Evolutionary conservation across 1,139 yeast genomes (phyloP), one percentile per base, ranked within the genome.

Genomic region (Blastobotrys ciferrii): DNA sequence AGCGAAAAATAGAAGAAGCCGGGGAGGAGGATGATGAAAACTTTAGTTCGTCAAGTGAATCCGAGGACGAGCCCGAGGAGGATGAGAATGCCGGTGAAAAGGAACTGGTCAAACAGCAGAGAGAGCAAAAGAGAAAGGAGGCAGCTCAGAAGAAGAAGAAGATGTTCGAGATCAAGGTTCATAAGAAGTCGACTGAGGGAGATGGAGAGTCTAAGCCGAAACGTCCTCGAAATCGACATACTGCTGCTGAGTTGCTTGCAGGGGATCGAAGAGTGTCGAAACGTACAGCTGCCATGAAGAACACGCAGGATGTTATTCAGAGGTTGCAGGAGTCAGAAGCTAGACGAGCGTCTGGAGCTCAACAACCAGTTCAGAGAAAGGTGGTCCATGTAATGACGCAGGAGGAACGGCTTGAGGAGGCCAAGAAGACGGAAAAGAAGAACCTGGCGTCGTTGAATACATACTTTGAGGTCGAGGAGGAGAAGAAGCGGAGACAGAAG

Each of bases 381-480:
- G 45, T 59, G 42, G 62, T 67, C 23, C 69, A 62, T 43, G 66
- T 65, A 32, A 72, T 86, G 63, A 89, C 98, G 0, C 95, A 92
- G 60, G 96, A 84, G 53, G 96, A 92, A 63, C 74, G 91, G 50
- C 69, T 92, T 46, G 84, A 77, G 11, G 95, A 89, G 62, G 98
- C 98, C 0, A 73, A 82, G 42, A 86, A 84, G 57, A 94, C 98
- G 0, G 98, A 92, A 65, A 76, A 78, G 61, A 76, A 78, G 45
- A 92, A 94, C 64, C 70, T 81, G 3, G 73, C 80, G 28, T 85
- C 97, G 2, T 72, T 92, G 55, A 81, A 86, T 53, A 74, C 77
- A 59, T 91, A 87, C 61, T 80, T 84, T 59, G 94, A 91, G 58
- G 92, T 87, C 63, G 98, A 92, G 64, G 74, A 85, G 41, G 84